Percentiles rank a stretch among this genome's conserved stretches.
Evolutionary conservation across 1,139 yeast species (phyloP).

Genomic region (Hansenula lynferdii): DNA sequence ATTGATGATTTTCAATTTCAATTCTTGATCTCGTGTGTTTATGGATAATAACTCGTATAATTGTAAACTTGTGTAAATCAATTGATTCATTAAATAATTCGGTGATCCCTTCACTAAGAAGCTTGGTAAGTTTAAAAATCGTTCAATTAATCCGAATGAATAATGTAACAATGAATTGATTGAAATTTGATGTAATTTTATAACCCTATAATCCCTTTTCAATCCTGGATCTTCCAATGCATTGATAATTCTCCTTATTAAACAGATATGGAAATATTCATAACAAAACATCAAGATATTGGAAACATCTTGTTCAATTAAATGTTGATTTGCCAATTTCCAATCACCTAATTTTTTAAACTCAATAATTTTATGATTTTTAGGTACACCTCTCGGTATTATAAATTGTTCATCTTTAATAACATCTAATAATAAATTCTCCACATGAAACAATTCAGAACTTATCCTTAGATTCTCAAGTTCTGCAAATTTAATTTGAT

Average conservation of each 20-base stretch:
- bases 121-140: constrained; percentile 37
- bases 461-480: constrained; percentile 29
- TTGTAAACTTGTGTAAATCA: constrained; percentile 47
- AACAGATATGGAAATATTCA: constrained; percentile 38
- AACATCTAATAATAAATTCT: too few relatives aligned
- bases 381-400: not conserved
- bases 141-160: constrained; percentile 36
- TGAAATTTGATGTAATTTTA: too few relatives aligned
- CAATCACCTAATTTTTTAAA: constrained; percentile 32
- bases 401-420: constrained; percentile 14
- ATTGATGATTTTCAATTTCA: constrained; percentile 34
- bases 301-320: constrained; percentile 40
- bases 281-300: constrained; percentile 38
- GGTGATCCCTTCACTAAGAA: constrained; percentile 47
- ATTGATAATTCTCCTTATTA: too few relatives aligned
- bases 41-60: constrained; percentile 41
- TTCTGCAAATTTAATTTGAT: constrained; percentile 43
- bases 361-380: constrained; percentile 8
- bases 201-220: too few relatives aligned
- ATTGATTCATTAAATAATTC: constrained; percentile 40
- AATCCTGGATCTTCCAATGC: too few relatives aligned
- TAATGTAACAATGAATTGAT: constrained; percentile 22
- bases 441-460: constrained; percentile 15
- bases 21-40: constrained; percentile 24
- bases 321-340: constrained; percentile 35